These are phyloP conservation scores for Vavraia culicis DNA, from an alignment of 371 early-diverging fungal species.

Conservation along the genomic window DNA sequence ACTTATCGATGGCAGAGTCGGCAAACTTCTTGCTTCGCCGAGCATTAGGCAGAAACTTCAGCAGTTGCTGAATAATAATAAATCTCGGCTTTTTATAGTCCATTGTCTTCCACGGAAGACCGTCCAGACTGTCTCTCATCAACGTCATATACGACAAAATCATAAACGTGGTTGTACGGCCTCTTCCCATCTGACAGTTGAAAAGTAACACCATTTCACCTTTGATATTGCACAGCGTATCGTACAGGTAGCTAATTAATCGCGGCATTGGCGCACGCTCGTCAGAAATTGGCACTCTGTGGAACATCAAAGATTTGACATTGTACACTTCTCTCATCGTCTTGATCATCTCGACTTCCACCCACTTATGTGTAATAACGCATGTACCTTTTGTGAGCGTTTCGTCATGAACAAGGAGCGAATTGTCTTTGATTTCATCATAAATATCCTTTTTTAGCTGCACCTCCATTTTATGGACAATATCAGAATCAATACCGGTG, in stretches of 20 bases:
- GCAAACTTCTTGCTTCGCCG: slow-evolving; percentile 50
- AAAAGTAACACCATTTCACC: slow-evolving; percentile 47
- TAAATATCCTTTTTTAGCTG: slow-evolving; percentile 17
- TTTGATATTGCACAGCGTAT: slow-evolving; percentile 43
- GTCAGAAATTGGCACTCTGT: slow-evolving; percentile 54
- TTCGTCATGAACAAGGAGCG: slow-evolving; percentile 51
- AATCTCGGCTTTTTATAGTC: slow-evolving; percentile 49
- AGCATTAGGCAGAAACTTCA: slow-evolving; percentile 50
- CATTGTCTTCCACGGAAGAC: slow-evolving; percentile 42
- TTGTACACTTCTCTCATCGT: slow-evolving; percentile 27
- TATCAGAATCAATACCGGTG: slow-evolving; percentile 9
- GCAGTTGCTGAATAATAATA: slow-evolving; percentile 48
- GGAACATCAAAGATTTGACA: slow-evolving; percentile 44
- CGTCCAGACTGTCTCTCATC: slow-evolving; percentile 10
- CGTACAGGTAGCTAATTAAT: slow-evolving; percentile 51
- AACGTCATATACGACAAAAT: slow-evolving; percentile 44
- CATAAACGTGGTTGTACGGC: slow-evolving; percentile 56
- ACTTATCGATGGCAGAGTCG: slow-evolving; percentile 52
- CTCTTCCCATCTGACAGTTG: slow-evolving; percentile 63
- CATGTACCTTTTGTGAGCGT: slow-evolving; percentile 48
- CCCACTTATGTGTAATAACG: slow-evolving; percentile 13
- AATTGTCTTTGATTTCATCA: slow-evolving; percentile 46
- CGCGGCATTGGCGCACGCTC: slow-evolving; percentile 56
- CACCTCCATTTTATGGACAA: slow-evolving; percentile 22
- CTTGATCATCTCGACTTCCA: neutral